Evolutionary conservation across 2,329 filamentous ascomycete species (phyloP), one percentile per base, ranked within the genome.

Genomic region (Podosphaera aphanis): DNA sequence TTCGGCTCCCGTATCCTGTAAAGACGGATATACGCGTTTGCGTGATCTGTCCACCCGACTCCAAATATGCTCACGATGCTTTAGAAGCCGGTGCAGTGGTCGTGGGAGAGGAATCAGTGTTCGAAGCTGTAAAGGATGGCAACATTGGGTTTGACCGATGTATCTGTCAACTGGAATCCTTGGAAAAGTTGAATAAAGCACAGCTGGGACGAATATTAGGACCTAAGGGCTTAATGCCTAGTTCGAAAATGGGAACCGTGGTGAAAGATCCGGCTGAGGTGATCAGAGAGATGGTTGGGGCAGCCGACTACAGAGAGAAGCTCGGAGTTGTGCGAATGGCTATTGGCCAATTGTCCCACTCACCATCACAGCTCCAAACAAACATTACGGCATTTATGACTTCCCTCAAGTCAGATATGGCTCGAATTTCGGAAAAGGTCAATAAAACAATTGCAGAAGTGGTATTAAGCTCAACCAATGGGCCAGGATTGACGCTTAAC

Each of bases 171-270:
- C 69, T 71, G 44, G 75, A 83, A 54, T 85, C 78, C 54, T 68
- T 90, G 53, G 70, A 72, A 45, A 84, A 81, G 47, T 66, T 98
- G 56, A 80, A 79, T 60, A 86, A 90, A 66, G 79, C 85, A 31
- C 74, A 73, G 0, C 62, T 98, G 51, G 88, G 81, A 51, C 73
- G 79, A 52, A 71, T 93, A 38, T 68, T 98, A 18, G 90, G 90
- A 57, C 90, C 92, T 40, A 78, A 74, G 62, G 86, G 86, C 2
- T 63, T 98, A 57, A 95, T 98, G 90, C 90, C 90, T 5, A 92
- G 74, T 60, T 65, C 72, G 49, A 93, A 93, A 68, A 75, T 75
- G 50, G 85, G 84, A 52, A 95, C 90, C 0, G 81, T 98, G 47
- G 84, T 93, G 20, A 79, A 73, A 57, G 80, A 93, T 59, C 72